Conservation (phyloP, 2,329 filamentous ascomycete genomes). For the Aureobasidium pullulans region DNA sequence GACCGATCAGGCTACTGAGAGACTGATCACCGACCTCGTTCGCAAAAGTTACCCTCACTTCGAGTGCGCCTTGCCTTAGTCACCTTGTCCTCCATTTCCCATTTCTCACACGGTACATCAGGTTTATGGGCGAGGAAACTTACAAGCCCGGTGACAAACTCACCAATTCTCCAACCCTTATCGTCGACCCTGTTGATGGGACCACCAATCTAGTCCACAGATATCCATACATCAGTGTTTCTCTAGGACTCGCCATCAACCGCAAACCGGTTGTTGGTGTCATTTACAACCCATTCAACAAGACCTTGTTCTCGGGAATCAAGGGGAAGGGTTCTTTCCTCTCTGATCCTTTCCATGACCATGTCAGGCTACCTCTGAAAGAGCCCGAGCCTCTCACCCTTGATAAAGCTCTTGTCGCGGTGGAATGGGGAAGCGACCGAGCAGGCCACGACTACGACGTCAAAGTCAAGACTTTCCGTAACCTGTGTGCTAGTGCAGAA, state of each 20-base stretch:
- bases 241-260: slow-evolving; percentile 61
- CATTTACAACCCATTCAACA: slow-evolving; percentile 72
- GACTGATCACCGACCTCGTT: slow-evolving; percentile 46
- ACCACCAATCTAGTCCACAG: slow-evolving; percentile 76
- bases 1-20: slow-evolving; percentile 56
- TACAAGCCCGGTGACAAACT: slow-evolving; percentile 59
- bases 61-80: slow-evolving; percentile 29
- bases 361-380: slow-evolving; percentile 38
- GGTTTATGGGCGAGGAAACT: slow-evolving; percentile 71
- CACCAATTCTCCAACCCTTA: slow-evolving; percentile 63
- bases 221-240: slow-evolving; percentile 68
- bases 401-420: slow-evolving; percentile 56
- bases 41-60: slow-evolving; percentile 46
- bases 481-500: slow-evolving; percentile 44
- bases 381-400: slow-evolving; percentile 49
- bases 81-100: background rate
- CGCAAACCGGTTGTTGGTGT: slow-evolving; percentile 60
- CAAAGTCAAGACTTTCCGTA: slow-evolving; percentile 60
- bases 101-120: slow-evolving; percentile 18
- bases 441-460: slow-evolving; percentile 61
- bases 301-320: slow-evolving; percentile 61
- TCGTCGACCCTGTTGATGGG: slow-evolving; percentile 77
- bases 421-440: slow-evolving; percentile 67
- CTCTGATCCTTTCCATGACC: slow-evolving; percentile 26
- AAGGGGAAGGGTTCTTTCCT: slow-evolving; percentile 58